Evolutionary conservation across 1,139 yeast species (phyloP).

Genomic region (Blastobotrys serpentis): DNA sequence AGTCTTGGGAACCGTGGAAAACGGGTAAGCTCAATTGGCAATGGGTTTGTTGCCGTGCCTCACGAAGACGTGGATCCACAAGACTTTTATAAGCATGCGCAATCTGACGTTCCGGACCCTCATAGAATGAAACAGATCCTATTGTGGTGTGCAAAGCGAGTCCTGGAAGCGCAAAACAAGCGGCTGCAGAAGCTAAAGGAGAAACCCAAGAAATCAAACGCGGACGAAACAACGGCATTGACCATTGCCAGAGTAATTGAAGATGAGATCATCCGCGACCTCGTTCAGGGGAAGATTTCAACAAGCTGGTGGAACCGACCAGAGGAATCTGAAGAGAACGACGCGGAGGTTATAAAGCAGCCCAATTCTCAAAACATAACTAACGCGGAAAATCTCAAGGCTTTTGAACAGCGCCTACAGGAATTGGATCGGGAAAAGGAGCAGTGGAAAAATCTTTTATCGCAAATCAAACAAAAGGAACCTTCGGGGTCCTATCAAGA

Average conservation of each 20-base stretch:
- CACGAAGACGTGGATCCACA: constrained; percentile 58
- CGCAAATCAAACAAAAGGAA: constrained; percentile 11
- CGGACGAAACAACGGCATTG: constrained; percentile 33
- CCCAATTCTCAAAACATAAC: constrained; percentile 61
- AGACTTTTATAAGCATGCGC: constrained; percentile 64
- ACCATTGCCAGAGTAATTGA: constrained; percentile 57
- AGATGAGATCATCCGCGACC: constrained; percentile 60
- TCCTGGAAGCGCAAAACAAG: constrained; percentile 40
- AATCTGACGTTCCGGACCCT: constrained; percentile 64
- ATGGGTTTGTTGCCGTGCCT: constrained; percentile 67
- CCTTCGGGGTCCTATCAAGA: neutral
- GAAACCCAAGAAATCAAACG: constrained; percentile 26
- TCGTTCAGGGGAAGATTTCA: constrained; percentile 56
- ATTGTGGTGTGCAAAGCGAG: constrained; percentile 65
- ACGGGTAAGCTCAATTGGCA: constrained; percentile 71
- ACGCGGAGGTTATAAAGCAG: constrained; percentile 33
- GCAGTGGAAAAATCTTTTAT: constrained; percentile 46
- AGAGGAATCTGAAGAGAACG: constrained; percentile 26
- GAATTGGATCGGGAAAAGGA: constrained; percentile 48
- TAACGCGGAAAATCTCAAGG: constrained; percentile 48
- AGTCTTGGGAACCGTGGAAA: constrained; percentile 55
- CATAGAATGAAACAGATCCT: constrained; percentile 69
- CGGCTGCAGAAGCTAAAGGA: constrained; percentile 35
- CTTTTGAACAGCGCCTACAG: constrained; percentile 47
- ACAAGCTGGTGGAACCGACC: constrained; percentile 65